These are phyloP conservation scores for Leccinum longicurvipes DNA, from an alignment of 768 basidiomycete species.

Conservation along the genomic window DNA sequence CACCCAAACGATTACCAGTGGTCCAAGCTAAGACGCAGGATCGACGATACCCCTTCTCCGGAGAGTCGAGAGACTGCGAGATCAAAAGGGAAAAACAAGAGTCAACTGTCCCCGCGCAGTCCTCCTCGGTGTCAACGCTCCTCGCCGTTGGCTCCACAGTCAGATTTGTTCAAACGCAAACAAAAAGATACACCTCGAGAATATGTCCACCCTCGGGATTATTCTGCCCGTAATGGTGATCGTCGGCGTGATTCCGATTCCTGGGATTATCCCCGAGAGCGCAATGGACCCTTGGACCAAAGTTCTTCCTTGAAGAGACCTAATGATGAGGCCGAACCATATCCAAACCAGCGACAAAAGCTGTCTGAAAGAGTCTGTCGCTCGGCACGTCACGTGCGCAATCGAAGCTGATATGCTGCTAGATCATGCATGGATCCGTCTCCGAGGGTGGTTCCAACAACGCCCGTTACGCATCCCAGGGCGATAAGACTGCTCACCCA, in stretches of 20 bases:
- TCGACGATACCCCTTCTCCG: slow-evolving; percentile 17
- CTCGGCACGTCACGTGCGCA: not conserved
- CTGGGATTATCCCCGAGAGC: slow-evolving; percentile 21
- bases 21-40: slow-evolving; percentile 23
- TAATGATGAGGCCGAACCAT: slow-evolving; percentile 22
- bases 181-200: slow-evolving; percentile 23
- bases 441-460: slow-evolving; percentile 5
- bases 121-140: slow-evolving; percentile 23
- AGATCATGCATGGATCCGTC: slow-evolving; percentile 14
- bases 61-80: slow-evolving; percentile 20
- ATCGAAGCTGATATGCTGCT: slow-evolving; percentile 10
- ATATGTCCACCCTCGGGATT: slow-evolving; percentile 18
- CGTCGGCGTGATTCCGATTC: slow-evolving; percentile 25
- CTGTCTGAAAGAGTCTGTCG: slow-evolving; percentile 26
- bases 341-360: slow-evolving; percentile 28
- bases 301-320: slow-evolving; percentile 23
- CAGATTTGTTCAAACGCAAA: slow-evolving; percentile 40
- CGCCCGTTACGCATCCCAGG: slow-evolving; percentile 1
- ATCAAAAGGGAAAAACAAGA: slow-evolving; percentile 23
- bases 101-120: slow-evolving; percentile 18
- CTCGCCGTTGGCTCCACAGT: slow-evolving; percentile 41
- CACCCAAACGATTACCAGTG: slow-evolving; percentile 50
- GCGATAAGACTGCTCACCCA: slow-evolving; percentile 3
- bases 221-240: slow-evolving; percentile 17
- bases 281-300: slow-evolving; percentile 12